Base-by-base conservation (phyloP, 768 basidiomycete species). In the Mrakia blollopis region DNA sequence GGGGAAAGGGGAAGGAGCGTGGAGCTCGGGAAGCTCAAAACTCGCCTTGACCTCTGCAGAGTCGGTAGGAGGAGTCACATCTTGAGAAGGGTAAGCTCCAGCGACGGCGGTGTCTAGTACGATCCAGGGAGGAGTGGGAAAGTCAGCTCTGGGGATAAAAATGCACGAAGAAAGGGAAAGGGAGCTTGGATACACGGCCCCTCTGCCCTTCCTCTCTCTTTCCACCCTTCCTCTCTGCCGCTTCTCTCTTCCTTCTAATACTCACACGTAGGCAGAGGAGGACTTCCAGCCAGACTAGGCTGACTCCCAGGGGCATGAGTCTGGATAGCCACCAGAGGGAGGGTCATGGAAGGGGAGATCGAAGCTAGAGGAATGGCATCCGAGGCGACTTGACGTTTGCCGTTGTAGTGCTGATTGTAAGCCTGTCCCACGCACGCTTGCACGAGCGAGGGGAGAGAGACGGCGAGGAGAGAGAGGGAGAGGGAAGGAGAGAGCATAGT, bases 41-140 rank as follows among this genome's bases (percentile, higher is more conserved):
- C 82, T 82, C 35, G 60, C 79, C 67, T 84, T 79, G 30, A 84
- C 83, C 73, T 82, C 78, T 4, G 76, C 25, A 9, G 83, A 83
- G 78, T 84, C 78, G 13, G 80, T 81, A 0, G 82, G 82, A 41
- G 84, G 83, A n/a, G 77, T 74, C 21, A 76, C 57, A 75, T 83
- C 83, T 35, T 82, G 75, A 3, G 81, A 73, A 25, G 84, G 84
- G 79, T 83, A 84, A 72, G 61, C 52, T 16, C 76, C 76, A 41
- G 76, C n/a, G 32, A n/a, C 50, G 30, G 25, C 50, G 50, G 52
- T 28, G 50, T 57, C 35, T 54, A 28, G 28, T 21, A 9, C 5
- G 35, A 11, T 3, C 6, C 0, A 37, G 54, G 3, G 61, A 44
- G 21, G 32, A 74, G 60, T 11, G 35, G 28, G 3, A 25, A 28